Evolutionary conservation across 208 protist species (phyloP).

Genomic region (Naegleria gruberi): DNA sequence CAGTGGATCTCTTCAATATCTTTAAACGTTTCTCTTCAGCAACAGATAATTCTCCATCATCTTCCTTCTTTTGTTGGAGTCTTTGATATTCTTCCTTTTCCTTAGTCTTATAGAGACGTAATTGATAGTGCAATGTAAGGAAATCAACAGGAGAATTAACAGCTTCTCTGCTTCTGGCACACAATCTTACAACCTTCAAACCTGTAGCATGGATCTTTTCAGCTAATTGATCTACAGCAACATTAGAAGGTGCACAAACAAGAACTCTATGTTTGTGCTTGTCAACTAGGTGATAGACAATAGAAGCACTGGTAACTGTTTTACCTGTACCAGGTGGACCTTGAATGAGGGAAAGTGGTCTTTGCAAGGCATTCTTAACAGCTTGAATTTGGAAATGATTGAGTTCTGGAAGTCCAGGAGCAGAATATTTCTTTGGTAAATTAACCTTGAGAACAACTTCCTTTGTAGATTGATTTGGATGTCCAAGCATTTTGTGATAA

Average conservation of each 20-base stretch:
- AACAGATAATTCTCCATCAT: slow-evolving; percentile 59
- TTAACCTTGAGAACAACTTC: slow-evolving; percentile 23
- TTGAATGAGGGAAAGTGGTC: slow-evolving; percentile 73
- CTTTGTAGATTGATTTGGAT: slow-evolving; percentile 40
- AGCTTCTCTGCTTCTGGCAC: slow-evolving; percentile 72
- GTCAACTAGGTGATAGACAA: slow-evolving; percentile 82
- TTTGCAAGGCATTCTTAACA: slow-evolving; percentile 65
- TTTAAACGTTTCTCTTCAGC: slow-evolving; percentile 62
- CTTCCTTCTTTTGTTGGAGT: slow-evolving; percentile 63
- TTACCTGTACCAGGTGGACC: slow-evolving; percentile 95
- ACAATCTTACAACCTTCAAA: slow-evolving; percentile 85
- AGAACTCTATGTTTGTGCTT: slow-evolving; percentile 45
- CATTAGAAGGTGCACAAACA: slow-evolving; percentile 83
- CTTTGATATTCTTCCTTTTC: slow-evolving; percentile 55
- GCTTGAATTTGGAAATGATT: slow-evolving; percentile 76
- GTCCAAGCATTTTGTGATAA: slow-evolving; percentile 82
- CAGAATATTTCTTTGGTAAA: slow-evolving; percentile 42
- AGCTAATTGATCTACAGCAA: slow-evolving; percentile 92
- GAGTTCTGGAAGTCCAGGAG: slow-evolving; percentile 63
- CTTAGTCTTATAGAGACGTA: slow-evolving; percentile 33
- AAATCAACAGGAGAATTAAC: slow-evolving; percentile 63
- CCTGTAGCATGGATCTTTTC: slow-evolving; percentile 83
- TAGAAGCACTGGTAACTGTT: slow-evolving; percentile 84
- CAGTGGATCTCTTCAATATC: slow-evolving; percentile 43
- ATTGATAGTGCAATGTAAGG: slow-evolving; percentile 78